Evolutionary conservation across 306 rosid genomes (phyloP), one percentile per base, ranked within the genome.

Genomic region (Corylus avellana): DNA sequence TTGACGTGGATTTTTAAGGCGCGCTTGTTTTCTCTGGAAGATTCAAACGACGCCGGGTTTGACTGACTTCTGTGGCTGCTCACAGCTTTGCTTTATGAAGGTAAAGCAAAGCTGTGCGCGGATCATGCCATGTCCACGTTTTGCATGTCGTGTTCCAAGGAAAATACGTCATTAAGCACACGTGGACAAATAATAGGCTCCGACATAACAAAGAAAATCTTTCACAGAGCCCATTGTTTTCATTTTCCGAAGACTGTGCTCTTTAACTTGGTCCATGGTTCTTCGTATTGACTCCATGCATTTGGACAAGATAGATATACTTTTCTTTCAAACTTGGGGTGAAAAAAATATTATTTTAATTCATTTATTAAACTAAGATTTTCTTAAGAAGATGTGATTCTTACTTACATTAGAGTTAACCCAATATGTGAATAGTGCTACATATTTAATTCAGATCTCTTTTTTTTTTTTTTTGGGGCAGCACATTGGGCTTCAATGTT

Each of bases 21-120:
- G 44, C 1, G 10, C 17, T 62, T 3, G 54, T 68, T 42, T 25
- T 64, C n/a, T 22, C 72, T 25, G 79, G 82, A 73, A 67, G 67
- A 75, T 66, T 70, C 14, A 73, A 39, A 57, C 51, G 50, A 64
- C 68, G 14, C 84, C 78, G 46, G 13, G 7, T 72, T 81, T 62
- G 85, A 18, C 77, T 18, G 10, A 22, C 70, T 2, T 35, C n/a
- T 63, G 1, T 63, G 70, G 46, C 1, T 54, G 8, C 44, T 1
- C 7, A 51, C 50, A 13, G 42, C 50, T 14, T 48, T 16, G 3
- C 25, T 22, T 22, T 35, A 0, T 49, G 56, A 13, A 2, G 27
- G 20, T 8, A 16, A 55, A 55, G 27, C 61, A 2, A 64, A 64
- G 22, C 37, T 35, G 70, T 64, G 47, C 22, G 22, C 48, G 47